These are phyloP conservation scores for Macrophomina pseudophaseolina DNA, from an alignment of 2,329 filamentous ascomycete genomes.

Conservation along the genomic window DNA sequence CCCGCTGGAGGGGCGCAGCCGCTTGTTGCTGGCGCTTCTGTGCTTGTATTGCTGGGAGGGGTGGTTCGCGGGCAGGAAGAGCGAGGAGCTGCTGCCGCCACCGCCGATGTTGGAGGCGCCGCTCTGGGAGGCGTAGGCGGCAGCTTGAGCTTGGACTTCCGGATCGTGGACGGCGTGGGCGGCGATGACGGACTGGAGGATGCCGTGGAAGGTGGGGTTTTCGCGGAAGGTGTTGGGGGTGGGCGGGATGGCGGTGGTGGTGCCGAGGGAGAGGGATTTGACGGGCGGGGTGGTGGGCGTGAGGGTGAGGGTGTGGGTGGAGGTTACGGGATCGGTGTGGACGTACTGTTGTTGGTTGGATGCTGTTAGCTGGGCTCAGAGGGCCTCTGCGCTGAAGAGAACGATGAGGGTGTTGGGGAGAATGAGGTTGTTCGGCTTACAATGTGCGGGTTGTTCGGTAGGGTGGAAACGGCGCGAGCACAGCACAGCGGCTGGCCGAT, in stretches of 20 bases:
- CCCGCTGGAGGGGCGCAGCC: constrained; percentile 29
- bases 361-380: not conserved
- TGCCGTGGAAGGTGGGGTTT: constrained; percentile 61
- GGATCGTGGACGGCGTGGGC: constrained; percentile 62
- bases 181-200: constrained; percentile 61
- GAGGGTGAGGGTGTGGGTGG: constrained; percentile 60
- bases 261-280: constrained; percentile 60
- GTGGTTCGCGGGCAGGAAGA: constrained; percentile 44
- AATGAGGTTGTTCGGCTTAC: constrained; percentile 32
- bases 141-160: constrained; percentile 62
- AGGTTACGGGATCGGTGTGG: constrained; percentile 41
- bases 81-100: constrained; percentile 43
- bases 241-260: constrained; percentile 59
- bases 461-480: constrained; percentile 41
- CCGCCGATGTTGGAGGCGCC: constrained; percentile 58
- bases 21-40: constrained; percentile 26
- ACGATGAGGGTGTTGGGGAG: not conserved
- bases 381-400: not conserved
- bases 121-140: constrained; percentile 63
- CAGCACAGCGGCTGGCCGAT: not conserved
- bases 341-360: constrained; percentile 5
- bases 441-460: constrained; percentile 52
- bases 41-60: constrained; percentile 7
- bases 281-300: constrained; percentile 61
- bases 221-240: constrained; percentile 61